Evolutionary conservation across 345 rosid species (phyloP), one percentile per base, ranked within the genome.

Genomic region (Aquilaria malaccensis): DNA sequence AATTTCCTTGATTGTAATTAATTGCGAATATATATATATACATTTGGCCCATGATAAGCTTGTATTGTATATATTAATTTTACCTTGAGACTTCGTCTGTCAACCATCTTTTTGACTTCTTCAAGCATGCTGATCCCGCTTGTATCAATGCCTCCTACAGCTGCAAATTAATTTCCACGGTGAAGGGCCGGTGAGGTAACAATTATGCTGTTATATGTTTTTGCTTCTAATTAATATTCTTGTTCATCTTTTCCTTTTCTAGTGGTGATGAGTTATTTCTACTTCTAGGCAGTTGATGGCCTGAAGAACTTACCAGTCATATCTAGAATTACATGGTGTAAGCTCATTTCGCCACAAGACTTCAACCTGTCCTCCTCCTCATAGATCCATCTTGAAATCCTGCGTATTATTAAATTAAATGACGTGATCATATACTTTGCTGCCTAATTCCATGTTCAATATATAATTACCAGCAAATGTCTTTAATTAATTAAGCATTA

Each of bases 71-170:
- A 30, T 45, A 29, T 1, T 1, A 32, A 11, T 14, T 45, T 46
- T 80, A 94, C 99, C 96, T 91, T 74, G 50, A 91, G 81, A 22
- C 46, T 83, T 68, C 74, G 86, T 64, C 83, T 66, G 52, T 85
- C 89, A 11, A 59, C 69, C 11, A 46, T 58, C 76, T 82, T 88
- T 84, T 79, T 74, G 57, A 88, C 63, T 75, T 94, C 99, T 65
- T 86, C 91, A 45, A 94, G 79, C 99, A 88, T 85, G 75, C 93
- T 82, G 46, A 91, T 82, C 46, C 99, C 99, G 49, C 97, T 94
- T 6, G 97, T 88, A 68, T 94, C 99, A 14, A 94, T 91, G 77
- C 90, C 83, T 31, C 91, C 96, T 15, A 83, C 86, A 60, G 83
- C 99, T 94, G 75, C 33, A 49, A 56, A 31, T 55, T 22, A 6